These are phyloP conservation scores for Panellus pusillus DNA, from an alignment of 768 basidiomycete genomes.

Conservation along the genomic window DNA sequence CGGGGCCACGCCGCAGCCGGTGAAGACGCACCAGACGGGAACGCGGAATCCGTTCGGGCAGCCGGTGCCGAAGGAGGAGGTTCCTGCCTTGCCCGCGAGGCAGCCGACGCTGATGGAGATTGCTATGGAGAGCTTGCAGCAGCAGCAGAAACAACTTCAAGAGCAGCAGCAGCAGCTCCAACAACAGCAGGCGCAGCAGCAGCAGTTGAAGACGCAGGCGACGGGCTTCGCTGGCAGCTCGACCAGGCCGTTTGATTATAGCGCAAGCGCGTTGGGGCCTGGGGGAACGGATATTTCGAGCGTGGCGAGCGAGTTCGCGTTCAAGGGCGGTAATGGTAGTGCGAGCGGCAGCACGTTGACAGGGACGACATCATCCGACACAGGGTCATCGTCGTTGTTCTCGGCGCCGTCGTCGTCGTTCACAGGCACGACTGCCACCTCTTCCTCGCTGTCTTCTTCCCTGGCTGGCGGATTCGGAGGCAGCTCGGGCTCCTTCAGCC, in stretches of 20 bases:
- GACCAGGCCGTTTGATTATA: slow-evolving; percentile 38
- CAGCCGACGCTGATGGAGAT: slow-evolving; percentile 82
- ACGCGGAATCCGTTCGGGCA: slow-evolving; percentile 95
- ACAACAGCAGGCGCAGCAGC: slow-evolving; percentile 21
- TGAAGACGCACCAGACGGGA: slow-evolving; percentile 89
- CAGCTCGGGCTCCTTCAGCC: slow-evolving; percentile 18
- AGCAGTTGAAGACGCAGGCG: slow-evolving; percentile 20
- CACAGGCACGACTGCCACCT: slow-evolving; percentile 23
- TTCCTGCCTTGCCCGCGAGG: slow-evolving; percentile 1
- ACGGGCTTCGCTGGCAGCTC: slow-evolving; percentile 19
- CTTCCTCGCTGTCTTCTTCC: slow-evolving; percentile 20
- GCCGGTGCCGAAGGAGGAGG: slow-evolving; percentile 54
- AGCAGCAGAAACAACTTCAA: slow-evolving; percentile 27
- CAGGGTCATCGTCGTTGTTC: slow-evolving; percentile 18
- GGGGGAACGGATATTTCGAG: slow-evolving; percentile 61
- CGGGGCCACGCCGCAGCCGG: slow-evolving; percentile 50
- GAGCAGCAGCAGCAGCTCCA: slow-evolving; percentile 22
- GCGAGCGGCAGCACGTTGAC: slow-evolving; percentile 9
- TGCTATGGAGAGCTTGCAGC: slow-evolving; percentile 44
- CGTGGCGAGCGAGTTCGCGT: slow-evolving; percentile 73
- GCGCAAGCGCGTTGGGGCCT: slow-evolving; percentile 39
- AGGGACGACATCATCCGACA: slow-evolving; percentile 15
- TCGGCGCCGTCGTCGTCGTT: slow-evolving; percentile 5
- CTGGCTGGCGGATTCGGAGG: background rate
- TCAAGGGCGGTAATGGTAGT: slow-evolving; percentile 33